Percentiles rank a stretch among this genome's conserved stretches.
Conservation (phyloP, 2,329 filamentous ascomycete genomes). For the Helotiales sp. region DNA sequence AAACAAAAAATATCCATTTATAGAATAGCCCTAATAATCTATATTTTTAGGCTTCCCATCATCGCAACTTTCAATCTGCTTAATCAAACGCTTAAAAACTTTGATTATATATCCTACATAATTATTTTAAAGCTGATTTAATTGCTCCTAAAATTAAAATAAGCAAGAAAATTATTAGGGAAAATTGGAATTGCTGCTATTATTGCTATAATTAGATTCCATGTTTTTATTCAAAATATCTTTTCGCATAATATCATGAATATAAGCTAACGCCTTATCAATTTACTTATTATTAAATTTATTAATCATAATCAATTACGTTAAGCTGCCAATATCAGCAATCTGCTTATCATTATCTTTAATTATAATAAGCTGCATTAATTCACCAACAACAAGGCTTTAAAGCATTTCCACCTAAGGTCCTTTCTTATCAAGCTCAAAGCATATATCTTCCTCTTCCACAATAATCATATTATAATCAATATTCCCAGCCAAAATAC, state of each 20-base stretch:
- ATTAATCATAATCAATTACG: no score
- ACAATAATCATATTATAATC: slow-evolving; percentile 1
- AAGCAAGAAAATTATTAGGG: no score
- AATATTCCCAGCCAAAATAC: neutral
- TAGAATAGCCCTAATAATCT: neutral
- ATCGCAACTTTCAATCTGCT: neutral
- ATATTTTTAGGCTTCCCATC: neutral
- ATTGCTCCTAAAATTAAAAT: no score
- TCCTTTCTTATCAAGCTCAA: neutral
- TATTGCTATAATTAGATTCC: neutral
- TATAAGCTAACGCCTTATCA: neutral
- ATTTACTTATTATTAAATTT: no score
- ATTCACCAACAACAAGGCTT: slow-evolving; percentile 2
- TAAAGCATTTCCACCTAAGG: no score
- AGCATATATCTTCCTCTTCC: neutral
- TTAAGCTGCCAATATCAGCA: no score
- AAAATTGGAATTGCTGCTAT: no score
- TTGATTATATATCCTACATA: no score
- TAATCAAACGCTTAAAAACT: no score
- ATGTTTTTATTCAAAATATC: neutral
- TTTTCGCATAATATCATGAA: neutral
- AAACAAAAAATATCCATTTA: neutral
- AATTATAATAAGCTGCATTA: no score
- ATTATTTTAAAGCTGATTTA: no score
- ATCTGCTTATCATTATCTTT: neutral